A percentile compares a stretch with the other conserved stretches of the same genome.
phyloP scores from a whole-genome alignment of 768 basidiomycete species.

The Symmetrospora coprosmae region DNA sequence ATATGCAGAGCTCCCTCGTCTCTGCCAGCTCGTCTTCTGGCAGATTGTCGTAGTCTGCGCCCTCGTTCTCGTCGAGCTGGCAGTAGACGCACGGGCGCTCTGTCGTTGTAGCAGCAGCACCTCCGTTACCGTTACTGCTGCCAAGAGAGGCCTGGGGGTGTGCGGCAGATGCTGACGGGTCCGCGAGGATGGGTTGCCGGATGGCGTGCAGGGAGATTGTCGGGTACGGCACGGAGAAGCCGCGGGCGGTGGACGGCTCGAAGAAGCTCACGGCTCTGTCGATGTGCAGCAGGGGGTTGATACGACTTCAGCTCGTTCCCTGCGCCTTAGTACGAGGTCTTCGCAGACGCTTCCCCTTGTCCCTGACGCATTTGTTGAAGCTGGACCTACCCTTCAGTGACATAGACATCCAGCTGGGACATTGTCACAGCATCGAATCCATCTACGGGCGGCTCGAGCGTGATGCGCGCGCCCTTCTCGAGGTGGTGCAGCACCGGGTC shows the following conservation, averaged over 20 bases:
- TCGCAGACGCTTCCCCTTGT: no score
- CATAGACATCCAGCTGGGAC: background rate
- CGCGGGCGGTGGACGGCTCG: conserved; percentile 48
- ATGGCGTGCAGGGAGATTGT: conserved; percentile 85
- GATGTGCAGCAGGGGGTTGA: no score
- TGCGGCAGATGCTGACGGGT: conserved; percentile 28
- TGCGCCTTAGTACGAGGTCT: no score
- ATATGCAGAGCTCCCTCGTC: conserved; percentile 69
- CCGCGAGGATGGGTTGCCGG: conserved; percentile 47
- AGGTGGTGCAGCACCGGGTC: conserved; percentile 16
- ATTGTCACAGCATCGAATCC: background rate
- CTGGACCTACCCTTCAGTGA: conserved; percentile 17
- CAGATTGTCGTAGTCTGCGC: conserved; percentile 35
- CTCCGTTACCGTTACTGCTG: background rate
- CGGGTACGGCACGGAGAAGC: conserved; percentile 75
- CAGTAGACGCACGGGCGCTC: conserved; percentile 66
- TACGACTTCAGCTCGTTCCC: no score
- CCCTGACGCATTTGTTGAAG: no score
- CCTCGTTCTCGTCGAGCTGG: conserved; percentile 65
- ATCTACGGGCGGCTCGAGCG: conserved; percentile 7
- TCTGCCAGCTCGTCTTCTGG: conserved; percentile 42
- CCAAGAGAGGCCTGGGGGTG: conserved; percentile 14
- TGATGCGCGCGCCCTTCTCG: background rate
- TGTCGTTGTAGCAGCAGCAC: background rate
- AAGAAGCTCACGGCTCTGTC: conserved; percentile 62